A percentile compares a stretch with the other conserved stretches of the same genome.
These are phyloP conservation scores for Dictyostelium brefeldianum DNA, from an alignment of 78 protist genomes.

Conservation along the genomic window DNA sequence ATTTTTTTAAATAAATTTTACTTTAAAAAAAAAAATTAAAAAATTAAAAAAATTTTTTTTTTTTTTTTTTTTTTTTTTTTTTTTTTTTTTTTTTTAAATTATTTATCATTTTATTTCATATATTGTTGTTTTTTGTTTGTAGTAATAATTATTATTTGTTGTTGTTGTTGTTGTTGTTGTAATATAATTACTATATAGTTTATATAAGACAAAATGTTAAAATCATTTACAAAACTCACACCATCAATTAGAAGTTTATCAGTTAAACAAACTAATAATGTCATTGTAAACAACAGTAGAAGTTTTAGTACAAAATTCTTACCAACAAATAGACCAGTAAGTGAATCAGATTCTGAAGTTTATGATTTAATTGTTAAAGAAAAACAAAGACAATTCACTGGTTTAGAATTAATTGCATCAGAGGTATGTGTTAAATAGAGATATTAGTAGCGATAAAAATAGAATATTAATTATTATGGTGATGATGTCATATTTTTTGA, in stretches of 20 bases:
- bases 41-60: not conserved
- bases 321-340: conserved; percentile 54
- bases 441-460: too few relatives aligned
- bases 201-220: not conserved
- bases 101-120: not conserved
- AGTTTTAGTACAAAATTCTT: not conserved
- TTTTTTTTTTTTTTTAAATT: too few relatives aligned
- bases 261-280: not conserved
- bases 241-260: not conserved
- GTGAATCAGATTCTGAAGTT: conserved; percentile 94
- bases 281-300: too few relatives aligned
- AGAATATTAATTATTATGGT: not conserved
- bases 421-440: conserved; percentile 90
- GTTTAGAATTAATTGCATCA: conserved; percentile 98
- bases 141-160: not conserved
- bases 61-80: not conserved
- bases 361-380: conserved; percentile 94
- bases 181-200: not conserved
- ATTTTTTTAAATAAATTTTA: too few relatives aligned
- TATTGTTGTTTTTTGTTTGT: not conserved
- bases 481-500: too few relatives aligned
- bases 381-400: conserved; percentile 95
- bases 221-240: not conserved
- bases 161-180: not conserved
- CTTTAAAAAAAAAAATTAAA: not conserved